phyloP scores from a whole-genome alignment of 257 asterid genomes.

The Solanum chilense region DNA sequence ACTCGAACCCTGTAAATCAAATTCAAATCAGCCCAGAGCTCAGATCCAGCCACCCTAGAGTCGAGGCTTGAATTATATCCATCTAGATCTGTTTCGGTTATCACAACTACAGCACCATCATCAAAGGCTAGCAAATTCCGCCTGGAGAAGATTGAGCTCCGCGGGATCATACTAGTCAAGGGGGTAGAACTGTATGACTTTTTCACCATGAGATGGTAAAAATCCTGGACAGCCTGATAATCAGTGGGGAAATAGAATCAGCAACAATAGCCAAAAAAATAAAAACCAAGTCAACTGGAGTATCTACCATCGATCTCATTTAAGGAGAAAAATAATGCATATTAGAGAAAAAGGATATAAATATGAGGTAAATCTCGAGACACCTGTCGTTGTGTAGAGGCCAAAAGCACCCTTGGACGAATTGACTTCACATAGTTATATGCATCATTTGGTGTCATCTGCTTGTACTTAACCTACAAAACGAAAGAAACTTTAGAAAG shows the following conservation, averaged over 20 bases:
- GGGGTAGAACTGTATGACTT: slow-evolving; percentile 3
- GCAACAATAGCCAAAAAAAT: background rate
- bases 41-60: slow-evolving; percentile 15
- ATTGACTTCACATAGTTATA: slow-evolving; percentile 53
- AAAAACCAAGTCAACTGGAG: background rate
- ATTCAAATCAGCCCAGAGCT: slow-evolving; percentile 33
- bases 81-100: slow-evolving; percentile 40
- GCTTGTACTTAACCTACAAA: slow-evolving; percentile 44
- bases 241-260: background rate
- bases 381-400: slow-evolving; percentile 54
- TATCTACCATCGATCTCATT: background rate
- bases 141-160: slow-evolving; percentile 16
- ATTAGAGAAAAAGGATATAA: background rate
- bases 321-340: background rate
- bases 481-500: background rate
- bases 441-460: slow-evolving; percentile 54
- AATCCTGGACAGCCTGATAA: slow-evolving; percentile 42
- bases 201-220: slow-evolving; percentile 20
- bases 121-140: slow-evolving; percentile 33
- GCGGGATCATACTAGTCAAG: background rate
- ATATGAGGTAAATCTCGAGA: background rate
- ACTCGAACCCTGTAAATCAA: slow-evolving; percentile 37
- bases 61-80: slow-evolving; percentile 29
- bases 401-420: slow-evolving; percentile 53
- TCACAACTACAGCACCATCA: slow-evolving; percentile 45